Base-by-base conservation (phyloP, 139 green algal genomes). In the Closterium sp. region DNA sequence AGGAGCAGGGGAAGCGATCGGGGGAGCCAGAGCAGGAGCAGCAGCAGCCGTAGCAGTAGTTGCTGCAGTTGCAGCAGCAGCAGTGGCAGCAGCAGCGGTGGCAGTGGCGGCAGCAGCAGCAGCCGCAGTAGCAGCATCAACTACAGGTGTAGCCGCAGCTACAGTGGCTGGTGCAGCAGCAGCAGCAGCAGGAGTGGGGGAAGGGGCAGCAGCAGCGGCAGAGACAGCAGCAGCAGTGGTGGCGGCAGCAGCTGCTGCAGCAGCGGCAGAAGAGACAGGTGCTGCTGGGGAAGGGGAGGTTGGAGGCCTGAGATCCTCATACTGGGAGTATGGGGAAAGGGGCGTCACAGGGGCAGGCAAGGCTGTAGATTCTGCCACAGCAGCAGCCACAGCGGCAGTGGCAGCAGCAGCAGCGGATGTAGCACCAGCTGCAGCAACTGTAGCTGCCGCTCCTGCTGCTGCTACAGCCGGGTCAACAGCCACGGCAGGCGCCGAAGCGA, bases 11-110 rank as follows among this genome's bases (percentile, higher is more conserved):
- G 35, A 30, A n/a, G n/a, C n/a, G n/a, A n/a, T n/a, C n/a, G 31
- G 30, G 19, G n/a, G n/a, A 34, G 86, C 35, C 3, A 4, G 0
- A 32, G 55, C 86, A 32, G 23, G 6, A 86, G 69, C 35, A 16
- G 87, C 38, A 33, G 33, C 21, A 36, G 87, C 87, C 21, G 21
- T 21, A 36, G 87, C 87, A 64, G 36, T 30, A 34, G 34, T 34
- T 4, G 84, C 89, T 33, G n/a, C 89, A n/a, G 31, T 23, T 31
- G 35, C 16, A n/a, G 38, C 89, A 88, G 36, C 89, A 33, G n/a
- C 89, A 69, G 32, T 89, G 25, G 89, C 89, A 66, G 89, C 89
- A 36, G 89, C 43, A 91, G 89, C 84, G 10, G 89, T 83, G 31
- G 85, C 33, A 38, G 85, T 69, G 85, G 30, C 34, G 30, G 85